These are phyloP conservation scores for Hygrocybe coccinea DNA, from an alignment of 768 basidiomycete genomes.

Conservation along the genomic window DNA sequence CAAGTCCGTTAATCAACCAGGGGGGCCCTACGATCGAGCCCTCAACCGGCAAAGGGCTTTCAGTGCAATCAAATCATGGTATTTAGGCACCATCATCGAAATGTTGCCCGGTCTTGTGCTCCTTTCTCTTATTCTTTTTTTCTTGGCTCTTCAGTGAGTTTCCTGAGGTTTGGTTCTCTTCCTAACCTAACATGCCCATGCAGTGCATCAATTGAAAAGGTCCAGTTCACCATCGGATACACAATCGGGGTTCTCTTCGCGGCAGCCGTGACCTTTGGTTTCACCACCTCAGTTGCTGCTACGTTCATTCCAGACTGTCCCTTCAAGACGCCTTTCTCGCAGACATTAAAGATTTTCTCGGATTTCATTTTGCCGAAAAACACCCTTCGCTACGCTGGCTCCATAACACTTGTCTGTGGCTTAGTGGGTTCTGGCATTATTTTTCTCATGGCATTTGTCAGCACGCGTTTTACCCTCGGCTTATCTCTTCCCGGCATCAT, in stretches of 20 bases:
- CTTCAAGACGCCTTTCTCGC: slow-evolving; percentile 16
- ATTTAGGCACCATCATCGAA: slow-evolving; percentile 11
- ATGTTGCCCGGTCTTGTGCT: slow-evolving; percentile 11
- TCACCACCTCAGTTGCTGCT: slow-evolving; percentile 7
- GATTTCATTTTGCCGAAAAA: too few relatives aligned
- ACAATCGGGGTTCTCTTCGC: neutral
- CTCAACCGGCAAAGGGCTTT: slow-evolving; percentile 14
- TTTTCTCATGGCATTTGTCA: too few relatives aligned
- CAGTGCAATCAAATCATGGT: slow-evolving; percentile 12
- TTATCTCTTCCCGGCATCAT: too few relatives aligned
- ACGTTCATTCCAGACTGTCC: slow-evolving; percentile 14
- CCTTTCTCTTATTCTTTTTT: slow-evolving; percentile 11
- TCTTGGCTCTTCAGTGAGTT: slow-evolving; percentile 14
- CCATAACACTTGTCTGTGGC: too few relatives aligned
- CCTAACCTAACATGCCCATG: too few relatives aligned
- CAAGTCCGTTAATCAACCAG: slow-evolving; percentile 1
- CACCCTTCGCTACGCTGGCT: too few relatives aligned
- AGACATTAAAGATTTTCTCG: neutral
- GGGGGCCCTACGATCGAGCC: slow-evolving; percentile 12
- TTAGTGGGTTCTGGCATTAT: too few relatives aligned
- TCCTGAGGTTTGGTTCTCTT: neutral
- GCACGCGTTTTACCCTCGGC: too few relatives aligned
- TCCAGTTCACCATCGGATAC: too few relatives aligned
- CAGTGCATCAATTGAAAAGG: too few relatives aligned
- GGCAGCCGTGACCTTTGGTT: neutral